A percentile compares a stretch with the other conserved stretches of the same genome.
phyloP scores from a whole-genome alignment of 2,329 filamentous ascomycete species.

The Ceratocystiopsis sp. region DNA sequence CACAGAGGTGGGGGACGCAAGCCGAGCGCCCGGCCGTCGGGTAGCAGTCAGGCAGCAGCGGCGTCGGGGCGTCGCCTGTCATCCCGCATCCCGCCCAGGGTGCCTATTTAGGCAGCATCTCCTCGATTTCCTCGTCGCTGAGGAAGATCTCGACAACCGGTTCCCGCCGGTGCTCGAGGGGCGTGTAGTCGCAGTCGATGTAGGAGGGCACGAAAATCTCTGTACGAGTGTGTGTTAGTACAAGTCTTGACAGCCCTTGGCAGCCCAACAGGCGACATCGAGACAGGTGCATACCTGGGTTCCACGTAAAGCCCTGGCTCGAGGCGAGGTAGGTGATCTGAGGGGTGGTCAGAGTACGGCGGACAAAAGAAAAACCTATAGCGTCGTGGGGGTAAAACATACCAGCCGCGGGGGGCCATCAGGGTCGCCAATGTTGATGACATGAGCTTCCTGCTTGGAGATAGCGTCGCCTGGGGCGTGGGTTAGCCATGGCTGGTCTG shows the following conservation, averaged over 20 bases:
- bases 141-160: constrained; percentile 63
- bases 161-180: constrained; percentile 59
- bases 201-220: constrained; percentile 73
- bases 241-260: too few species aligned
- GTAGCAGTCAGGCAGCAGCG: too few species aligned
- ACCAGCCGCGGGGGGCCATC: constrained; percentile 59
- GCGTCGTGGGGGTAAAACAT: constrained; percentile 15
- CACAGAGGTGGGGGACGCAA: too few species aligned
- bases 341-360: constrained; percentile 10
- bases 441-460: constrained; percentile 59
- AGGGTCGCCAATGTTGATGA: constrained; percentile 60
- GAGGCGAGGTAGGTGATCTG: constrained; percentile 68
- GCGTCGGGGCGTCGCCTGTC: too few species aligned
- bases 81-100: too few species aligned
- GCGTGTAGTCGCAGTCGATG: constrained; percentile 55
- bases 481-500: neutral
- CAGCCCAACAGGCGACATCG: neutral
- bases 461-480: constrained; percentile 44
- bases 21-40: too few species aligned
- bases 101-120: constrained; percentile 44
- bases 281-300: constrained; percentile 39
- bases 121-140: constrained; percentile 58
- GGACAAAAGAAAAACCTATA: neutral
- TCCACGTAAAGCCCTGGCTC: constrained; percentile 70
- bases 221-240: too few species aligned